Conservation (phyloP, 768 basidiomycete genomes). For the Daedaleopsis sinensis region DNA sequence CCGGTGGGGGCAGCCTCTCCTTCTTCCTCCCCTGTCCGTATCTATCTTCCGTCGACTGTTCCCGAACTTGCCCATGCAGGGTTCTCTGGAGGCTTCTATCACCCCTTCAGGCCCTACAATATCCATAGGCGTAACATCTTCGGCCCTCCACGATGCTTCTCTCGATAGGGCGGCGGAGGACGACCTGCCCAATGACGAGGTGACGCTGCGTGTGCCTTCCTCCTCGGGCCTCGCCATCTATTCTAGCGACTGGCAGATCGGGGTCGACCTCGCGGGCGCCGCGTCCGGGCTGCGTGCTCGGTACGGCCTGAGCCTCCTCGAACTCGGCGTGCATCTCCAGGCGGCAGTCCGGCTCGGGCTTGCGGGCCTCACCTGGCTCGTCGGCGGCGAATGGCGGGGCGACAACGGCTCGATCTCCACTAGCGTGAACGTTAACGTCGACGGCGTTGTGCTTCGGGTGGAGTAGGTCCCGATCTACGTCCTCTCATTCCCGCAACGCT, state of each 20-base stretch:
- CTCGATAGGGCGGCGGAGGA: not conserved
- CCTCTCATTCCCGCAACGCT: not conserved
- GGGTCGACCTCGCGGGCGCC: constrained; percentile 49
- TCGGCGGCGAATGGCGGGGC: constrained; percentile 53
- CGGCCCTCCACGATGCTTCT: constrained; percentile 15
- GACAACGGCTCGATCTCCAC: constrained; percentile 47
- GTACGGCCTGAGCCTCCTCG: constrained; percentile 52
- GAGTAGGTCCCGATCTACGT: constrained; percentile 48
- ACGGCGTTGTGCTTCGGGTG: constrained; percentile 55
- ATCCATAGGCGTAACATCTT: constrained; percentile 38
- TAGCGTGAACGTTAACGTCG: constrained; percentile 44
- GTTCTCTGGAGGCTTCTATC: constrained; percentile 44
- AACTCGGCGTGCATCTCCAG: constrained; percentile 58
- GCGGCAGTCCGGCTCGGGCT: constrained; percentile 52
- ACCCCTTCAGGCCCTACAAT: constrained; percentile 44
- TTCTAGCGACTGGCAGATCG: constrained; percentile 49
- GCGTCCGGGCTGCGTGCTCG: constrained; percentile 54
- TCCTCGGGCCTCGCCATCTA: constrained; percentile 52
- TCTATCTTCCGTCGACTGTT: constrained; percentile 56
- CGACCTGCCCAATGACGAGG: constrained; percentile 1
- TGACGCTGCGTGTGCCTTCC: constrained; percentile 41
- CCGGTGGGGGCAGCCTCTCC: constrained; percentile 1
- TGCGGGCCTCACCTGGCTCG: constrained; percentile 44
- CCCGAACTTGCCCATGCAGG: constrained; percentile 48
- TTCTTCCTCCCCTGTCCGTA: constrained; percentile 43